phyloP scores from a whole-genome alignment of 257 asterid genomes.

The Capsicum baccatum region DNA sequence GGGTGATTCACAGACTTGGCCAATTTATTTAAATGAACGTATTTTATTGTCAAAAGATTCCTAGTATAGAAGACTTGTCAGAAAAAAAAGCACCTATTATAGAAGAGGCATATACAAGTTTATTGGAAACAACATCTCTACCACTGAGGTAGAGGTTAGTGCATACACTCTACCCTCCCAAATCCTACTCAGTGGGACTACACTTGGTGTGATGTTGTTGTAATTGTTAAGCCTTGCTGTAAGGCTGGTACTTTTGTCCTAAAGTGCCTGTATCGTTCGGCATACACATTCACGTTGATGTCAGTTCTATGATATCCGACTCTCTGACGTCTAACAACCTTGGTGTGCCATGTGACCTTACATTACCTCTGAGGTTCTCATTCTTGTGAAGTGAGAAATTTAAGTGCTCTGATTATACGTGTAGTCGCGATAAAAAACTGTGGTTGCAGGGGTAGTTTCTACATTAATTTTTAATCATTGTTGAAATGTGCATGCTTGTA shows the following conservation, averaged over 20 bases:
- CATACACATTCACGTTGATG: slow-evolving; percentile 9
- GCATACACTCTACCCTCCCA: no score
- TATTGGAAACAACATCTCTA: no score
- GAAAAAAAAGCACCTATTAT: no score
- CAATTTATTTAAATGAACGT: no score
- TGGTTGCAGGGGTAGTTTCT: not conserved
- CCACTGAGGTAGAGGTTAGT: no score
- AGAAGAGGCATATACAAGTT: no score
- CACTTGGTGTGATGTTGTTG: no score
- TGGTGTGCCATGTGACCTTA: slow-evolving; percentile 21
- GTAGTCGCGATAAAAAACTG: not conserved
- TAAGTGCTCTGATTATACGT: not conserved
- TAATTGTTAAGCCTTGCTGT: not conserved
- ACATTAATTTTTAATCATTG: not conserved
- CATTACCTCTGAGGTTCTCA: not conserved
- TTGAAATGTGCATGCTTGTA: slow-evolving; percentile 18
- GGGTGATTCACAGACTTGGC: no score
- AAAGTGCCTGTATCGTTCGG: not conserved
- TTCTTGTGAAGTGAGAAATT: not conserved
- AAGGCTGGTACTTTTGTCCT: not conserved
- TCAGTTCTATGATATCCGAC: not conserved
- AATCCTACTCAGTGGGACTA: no score
- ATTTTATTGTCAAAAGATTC: no score
- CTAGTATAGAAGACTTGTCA: no score
- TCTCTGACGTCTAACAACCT: slow-evolving; percentile 1